Conservation (phyloP, 177 flowering plant species). For the Vitis hybrid region DNA sequence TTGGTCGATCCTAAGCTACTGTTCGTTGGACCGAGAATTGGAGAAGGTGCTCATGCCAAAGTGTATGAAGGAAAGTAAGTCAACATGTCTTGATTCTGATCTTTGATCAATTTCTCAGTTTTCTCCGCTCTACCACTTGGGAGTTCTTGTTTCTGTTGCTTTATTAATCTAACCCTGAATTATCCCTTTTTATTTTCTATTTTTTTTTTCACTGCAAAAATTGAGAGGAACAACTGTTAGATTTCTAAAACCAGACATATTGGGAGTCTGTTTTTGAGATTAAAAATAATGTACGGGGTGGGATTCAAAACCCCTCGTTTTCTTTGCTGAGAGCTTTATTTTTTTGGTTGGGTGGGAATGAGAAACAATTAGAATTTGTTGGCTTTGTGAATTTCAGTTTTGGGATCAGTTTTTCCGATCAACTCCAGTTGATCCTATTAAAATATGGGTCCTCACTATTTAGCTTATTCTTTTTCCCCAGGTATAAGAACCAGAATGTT, state of each 20-base stretch:
- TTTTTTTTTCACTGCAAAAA: background rate
- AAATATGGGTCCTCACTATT: too few relatives aligned
- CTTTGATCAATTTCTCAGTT: background rate
- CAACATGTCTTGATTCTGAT: background rate
- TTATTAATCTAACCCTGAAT: background rate
- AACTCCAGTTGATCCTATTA: too few relatives aligned
- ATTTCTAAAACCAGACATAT: too few relatives aligned
- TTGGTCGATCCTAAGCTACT: slow-evolving; percentile 84
- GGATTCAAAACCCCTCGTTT: too few relatives aligned
- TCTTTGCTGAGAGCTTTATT: too few relatives aligned
- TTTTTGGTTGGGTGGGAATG: too few relatives aligned
- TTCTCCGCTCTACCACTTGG: background rate
- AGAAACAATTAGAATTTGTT: too few relatives aligned
- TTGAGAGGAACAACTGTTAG: too few relatives aligned
- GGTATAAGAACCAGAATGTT: slow-evolving; percentile 46
- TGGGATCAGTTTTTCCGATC: too few relatives aligned
- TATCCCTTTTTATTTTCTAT: background rate
- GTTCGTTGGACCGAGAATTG: slow-evolving; percentile 89
- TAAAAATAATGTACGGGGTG: too few relatives aligned
- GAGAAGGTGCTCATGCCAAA: slow-evolving; percentile 97
- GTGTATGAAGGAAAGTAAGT: slow-evolving; percentile 98
- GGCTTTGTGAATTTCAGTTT: too few relatives aligned
- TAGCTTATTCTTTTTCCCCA: slow-evolving; percentile 12
- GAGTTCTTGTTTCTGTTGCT: background rate
- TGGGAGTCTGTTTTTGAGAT: background rate